Percentiles rank a stretch among this genome's conserved stretches.
Conservation (phyloP, 1,284 basidiomycete genomes). For the Thelephora terrestris region DNA sequence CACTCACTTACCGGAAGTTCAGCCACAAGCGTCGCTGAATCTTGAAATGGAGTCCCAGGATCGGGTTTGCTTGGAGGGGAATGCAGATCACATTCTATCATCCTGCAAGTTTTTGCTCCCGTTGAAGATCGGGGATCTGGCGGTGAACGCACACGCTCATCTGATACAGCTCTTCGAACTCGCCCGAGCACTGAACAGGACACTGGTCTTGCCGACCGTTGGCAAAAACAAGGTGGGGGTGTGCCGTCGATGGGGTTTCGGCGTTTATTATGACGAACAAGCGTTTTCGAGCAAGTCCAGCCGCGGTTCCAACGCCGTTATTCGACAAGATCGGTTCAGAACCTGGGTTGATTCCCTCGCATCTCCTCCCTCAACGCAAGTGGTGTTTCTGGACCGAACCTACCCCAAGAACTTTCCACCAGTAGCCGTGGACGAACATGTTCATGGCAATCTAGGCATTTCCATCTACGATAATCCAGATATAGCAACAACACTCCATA, state of each 20-base stretch:
- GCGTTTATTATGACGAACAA: conserved; percentile 33
- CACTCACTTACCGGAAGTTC: conserved; percentile 22
- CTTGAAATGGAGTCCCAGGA: conserved; percentile 12
- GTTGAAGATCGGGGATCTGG: conserved; percentile 35
- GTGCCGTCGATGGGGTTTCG: conserved; percentile 34
- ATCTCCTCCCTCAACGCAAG: conserved; percentile 16
- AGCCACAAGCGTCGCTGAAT: neutral
- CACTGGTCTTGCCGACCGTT: conserved; percentile 42
- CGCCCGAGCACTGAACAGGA: conserved; percentile 33
- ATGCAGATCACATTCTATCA: conserved; percentile 1
- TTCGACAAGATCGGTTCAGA: conserved; percentile 27
- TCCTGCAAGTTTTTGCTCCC: conserved; percentile 37
- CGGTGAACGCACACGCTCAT: conserved; percentile 39
- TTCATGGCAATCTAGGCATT: conserved; percentile 6
- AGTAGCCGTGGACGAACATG: neutral
- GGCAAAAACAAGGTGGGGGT: conserved; percentile 37
- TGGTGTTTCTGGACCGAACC: conserved; percentile 14
- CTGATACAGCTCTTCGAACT: conserved; percentile 33
- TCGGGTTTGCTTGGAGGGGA: conserved; percentile 12
- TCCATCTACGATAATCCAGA: conserved; percentile 5
- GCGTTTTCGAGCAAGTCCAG: conserved; percentile 12
- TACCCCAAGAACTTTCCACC: neutral
- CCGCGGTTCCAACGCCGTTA: conserved; percentile 11
- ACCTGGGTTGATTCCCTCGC: conserved; percentile 24
- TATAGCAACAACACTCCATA: conserved; percentile 6